Conservation (phyloP, 1,284 basidiomycete species). For the Xerocomus nothofagi region DNA sequence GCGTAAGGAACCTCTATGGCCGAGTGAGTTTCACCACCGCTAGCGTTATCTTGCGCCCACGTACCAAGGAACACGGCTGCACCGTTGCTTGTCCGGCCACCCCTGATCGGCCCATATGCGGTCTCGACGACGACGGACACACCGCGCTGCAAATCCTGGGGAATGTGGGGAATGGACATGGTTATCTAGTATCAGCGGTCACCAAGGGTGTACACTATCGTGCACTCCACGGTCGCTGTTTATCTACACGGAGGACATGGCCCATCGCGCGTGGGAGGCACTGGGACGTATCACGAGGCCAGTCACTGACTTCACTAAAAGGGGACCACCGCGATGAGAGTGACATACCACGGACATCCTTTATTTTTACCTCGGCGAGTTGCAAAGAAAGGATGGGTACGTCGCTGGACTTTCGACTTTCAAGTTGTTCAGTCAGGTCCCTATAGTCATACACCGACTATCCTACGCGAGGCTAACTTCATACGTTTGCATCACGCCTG, state of each 20-base stretch:
- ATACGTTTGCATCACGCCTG: not conserved
- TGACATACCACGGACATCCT: not conserved
- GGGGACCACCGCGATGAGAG: not conserved
- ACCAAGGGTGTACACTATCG: not conserved
- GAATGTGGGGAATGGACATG: slow-evolving; percentile 39
- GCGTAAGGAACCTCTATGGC: slow-evolving; percentile 71
- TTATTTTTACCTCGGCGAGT: not conserved
- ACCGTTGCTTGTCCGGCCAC: slow-evolving; percentile 59
- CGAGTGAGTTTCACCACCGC: not conserved
- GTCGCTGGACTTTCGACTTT: slow-evolving; percentile 1
- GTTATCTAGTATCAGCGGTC: not conserved
- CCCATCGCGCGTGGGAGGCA: slow-evolving; percentile 8
- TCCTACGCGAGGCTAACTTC: slow-evolving; percentile 9
- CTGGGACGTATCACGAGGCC: slow-evolving; percentile 3
- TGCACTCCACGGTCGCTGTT: not conserved
- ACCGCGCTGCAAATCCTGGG: slow-evolving; percentile 48
- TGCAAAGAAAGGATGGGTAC: not conserved
- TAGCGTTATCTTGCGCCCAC: slow-evolving; percentile 3
- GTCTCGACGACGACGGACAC: slow-evolving; percentile 52
- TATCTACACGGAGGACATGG: slow-evolving; percentile 11
- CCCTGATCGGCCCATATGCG: slow-evolving; percentile 52
- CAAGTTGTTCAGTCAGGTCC: not conserved
- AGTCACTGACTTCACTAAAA: slow-evolving; percentile 1
- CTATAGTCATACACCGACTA: slow-evolving; percentile 1
- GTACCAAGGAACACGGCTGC: slow-evolving; percentile 63